Evolutionary conservation across 202 grass and related monocot genomes (phyloP).

Genomic region (Schoenoplectus triqueter): DNA sequence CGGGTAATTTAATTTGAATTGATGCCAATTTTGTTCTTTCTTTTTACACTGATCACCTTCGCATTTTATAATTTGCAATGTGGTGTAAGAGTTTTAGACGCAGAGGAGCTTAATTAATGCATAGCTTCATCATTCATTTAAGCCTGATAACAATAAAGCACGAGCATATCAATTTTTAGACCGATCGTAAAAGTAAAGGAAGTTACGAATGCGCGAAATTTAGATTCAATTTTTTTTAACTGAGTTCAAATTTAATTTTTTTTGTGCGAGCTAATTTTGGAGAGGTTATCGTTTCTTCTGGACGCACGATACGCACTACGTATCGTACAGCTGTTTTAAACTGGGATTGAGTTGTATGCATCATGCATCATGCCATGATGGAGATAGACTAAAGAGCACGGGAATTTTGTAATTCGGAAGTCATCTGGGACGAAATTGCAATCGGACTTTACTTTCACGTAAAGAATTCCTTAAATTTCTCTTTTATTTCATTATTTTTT

Average conservation of each 20-base stretch:
- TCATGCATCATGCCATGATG: not conserved
- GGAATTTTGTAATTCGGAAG: not conserved
- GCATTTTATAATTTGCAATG: not conserved
- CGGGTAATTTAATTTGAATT: slow-evolving; percentile 53
- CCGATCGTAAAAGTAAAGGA: not conserved
- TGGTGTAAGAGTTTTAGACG: not conserved
- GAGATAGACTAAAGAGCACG: not conserved
- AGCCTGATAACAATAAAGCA: not conserved
- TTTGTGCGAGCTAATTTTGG: slow-evolving; percentile 26
- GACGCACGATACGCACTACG: not conserved
- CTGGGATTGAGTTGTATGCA: slow-evolving; percentile 35
- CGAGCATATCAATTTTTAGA: not conserved
- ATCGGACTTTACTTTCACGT: not conserved
- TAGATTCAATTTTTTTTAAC: not conserved
- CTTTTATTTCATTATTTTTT: not conserved
- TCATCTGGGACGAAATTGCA: not conserved
- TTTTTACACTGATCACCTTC: not conserved
- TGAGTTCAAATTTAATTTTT: not conserved
- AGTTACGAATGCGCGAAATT: not conserved
- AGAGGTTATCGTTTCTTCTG: slow-evolving; percentile 10
- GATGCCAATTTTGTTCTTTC: not conserved
- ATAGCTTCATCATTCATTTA: not conserved
- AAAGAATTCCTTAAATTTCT: not conserved
- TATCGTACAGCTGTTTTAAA: slow-evolving; percentile 32
- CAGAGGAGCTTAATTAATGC: not conserved